These are phyloP conservation scores for Stagonosporopsis chrysanthemi DNA, from an alignment of 2,329 filamentous ascomycete species.

Conservation along the genomic window DNA sequence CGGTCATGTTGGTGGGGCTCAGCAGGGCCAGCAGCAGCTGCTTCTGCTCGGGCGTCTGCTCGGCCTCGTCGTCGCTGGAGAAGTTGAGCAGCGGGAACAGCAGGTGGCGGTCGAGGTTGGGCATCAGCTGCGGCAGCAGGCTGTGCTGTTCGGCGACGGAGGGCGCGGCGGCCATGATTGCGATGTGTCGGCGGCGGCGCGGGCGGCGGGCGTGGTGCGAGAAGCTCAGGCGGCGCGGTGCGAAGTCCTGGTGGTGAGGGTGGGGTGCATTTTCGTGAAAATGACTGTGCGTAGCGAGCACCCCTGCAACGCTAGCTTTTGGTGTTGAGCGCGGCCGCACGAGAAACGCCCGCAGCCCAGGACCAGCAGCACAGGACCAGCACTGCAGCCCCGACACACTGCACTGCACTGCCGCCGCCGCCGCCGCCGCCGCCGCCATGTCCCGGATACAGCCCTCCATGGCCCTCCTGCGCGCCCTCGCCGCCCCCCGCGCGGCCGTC, in stretches of 20 bases:
- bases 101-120: slow-evolving; percentile 92
- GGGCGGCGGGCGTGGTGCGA: slow-evolving; percentile 10
- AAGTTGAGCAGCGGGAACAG: slow-evolving; percentile 98
- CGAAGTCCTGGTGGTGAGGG: slow-evolving; percentile 22
- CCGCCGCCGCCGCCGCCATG: slow-evolving; percentile 36
- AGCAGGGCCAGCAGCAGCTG: slow-evolving; percentile 92
- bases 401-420: slow-evolving; percentile 7
- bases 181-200: background rate
- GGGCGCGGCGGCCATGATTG: slow-evolving; percentile 41
- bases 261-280: slow-evolving; percentile 29
- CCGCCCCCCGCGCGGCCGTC: slow-evolving; percentile 3
- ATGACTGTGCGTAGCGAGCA: slow-evolving; percentile 49
- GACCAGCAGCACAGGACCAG: too few relatives aligned
- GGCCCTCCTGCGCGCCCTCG: slow-evolving; percentile 52
- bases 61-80: slow-evolving; percentile 80
- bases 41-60: slow-evolving; percentile 75
- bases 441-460: slow-evolving; percentile 46
- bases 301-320: slow-evolving; percentile 47
- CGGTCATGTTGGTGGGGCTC: slow-evolving; percentile 98
- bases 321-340: slow-evolving; percentile 33
- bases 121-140: slow-evolving; percentile 87
- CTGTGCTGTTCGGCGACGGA: slow-evolving; percentile 75
- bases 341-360: too few relatives aligned
- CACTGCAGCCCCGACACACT: too few relatives aligned
- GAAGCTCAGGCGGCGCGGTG: slow-evolving; percentile 17